Percentiles rank a stretch among this genome's conserved stretches.
These are phyloP conservation scores for Blastobotrys malaysiensis DNA, from an alignment of 1,139 yeast species.

Conservation along the genomic window DNA sequence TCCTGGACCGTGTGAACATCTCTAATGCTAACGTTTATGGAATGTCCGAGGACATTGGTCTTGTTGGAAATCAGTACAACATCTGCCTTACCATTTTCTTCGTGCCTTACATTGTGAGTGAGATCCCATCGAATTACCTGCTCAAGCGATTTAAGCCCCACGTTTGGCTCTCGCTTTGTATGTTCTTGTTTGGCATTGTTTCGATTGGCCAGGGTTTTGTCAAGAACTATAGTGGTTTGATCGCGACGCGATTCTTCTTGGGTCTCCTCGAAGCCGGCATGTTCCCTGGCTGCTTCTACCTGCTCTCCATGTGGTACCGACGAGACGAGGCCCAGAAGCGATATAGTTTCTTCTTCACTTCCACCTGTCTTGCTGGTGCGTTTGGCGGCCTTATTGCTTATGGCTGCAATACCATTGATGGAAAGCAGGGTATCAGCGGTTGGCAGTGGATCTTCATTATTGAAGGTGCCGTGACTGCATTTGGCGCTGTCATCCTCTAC, in stretches of 20 bases:
- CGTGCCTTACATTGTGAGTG: constrained; percentile 65
- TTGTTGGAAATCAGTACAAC: constrained; percentile 52
- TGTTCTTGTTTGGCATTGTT: constrained; percentile 56
- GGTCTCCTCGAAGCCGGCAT: constrained; percentile 67
- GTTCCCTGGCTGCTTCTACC: constrained; percentile 69
- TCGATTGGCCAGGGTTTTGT: constrained; percentile 65
- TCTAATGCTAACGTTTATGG: constrained; percentile 72
- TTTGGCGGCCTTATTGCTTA: constrained; percentile 75
- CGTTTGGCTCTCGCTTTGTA: constrained; percentile 53
- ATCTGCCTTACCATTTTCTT: constrained; percentile 59
- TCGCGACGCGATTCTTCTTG: constrained; percentile 56
- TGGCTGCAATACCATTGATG: constrained; percentile 45
- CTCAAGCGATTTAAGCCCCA: constrained; percentile 60
- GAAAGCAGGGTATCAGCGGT: constrained; percentile 44
- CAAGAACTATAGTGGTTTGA: constrained; percentile 50
- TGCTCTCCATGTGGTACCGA: constrained; percentile 50
- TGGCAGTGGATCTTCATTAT: constrained; percentile 75
- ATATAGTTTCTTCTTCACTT: constrained; percentile 61
- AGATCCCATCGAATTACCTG: constrained; percentile 59
- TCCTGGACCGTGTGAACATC: constrained; percentile 67
- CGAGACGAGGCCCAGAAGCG: constrained; percentile 63
- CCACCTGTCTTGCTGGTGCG: constrained; percentile 73
- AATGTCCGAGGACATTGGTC: constrained; percentile 39
- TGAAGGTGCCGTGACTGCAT: constrained; percentile 67
- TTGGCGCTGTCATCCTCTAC: constrained; percentile 54